Conservation (phyloP, 805 yeast genomes). For the Lachancea thermotolerans region DNA sequence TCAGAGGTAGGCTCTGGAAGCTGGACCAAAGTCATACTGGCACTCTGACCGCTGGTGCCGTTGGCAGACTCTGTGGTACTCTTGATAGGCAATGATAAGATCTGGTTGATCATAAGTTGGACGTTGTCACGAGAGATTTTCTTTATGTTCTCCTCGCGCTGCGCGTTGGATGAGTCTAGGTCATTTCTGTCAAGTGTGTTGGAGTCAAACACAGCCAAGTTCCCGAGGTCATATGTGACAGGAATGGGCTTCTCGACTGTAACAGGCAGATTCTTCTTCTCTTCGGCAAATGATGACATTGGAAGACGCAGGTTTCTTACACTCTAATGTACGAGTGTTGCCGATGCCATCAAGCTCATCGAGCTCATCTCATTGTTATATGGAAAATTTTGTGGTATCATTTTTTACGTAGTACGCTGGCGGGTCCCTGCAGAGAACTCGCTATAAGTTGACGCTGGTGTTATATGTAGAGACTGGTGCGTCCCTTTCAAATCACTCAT, state of each 20-base stretch:
- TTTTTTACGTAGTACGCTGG: no score
- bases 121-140: slow-evolving; percentile 82
- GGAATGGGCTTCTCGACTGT: slow-evolving; percentile 91
- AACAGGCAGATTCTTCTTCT: slow-evolving; percentile 45
- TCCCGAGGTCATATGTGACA: slow-evolving; percentile 81
- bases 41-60: slow-evolving; percentile 49
- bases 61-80: slow-evolving; percentile 71
- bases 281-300: slow-evolving; percentile 7
- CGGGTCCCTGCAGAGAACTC: no score
- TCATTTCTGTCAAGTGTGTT: slow-evolving; percentile 69
- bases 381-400: not conserved
- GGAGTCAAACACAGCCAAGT: slow-evolving; percentile 82
- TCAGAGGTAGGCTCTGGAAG: slow-evolving; percentile 78
- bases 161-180: slow-evolving; percentile 44
- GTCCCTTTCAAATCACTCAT: not conserved
- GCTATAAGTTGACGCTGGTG: no score
- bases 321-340: not conserved
- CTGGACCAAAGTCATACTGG: slow-evolving; percentile 74
- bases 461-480: no score
- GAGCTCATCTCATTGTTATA: not conserved
- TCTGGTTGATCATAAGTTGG: slow-evolving; percentile 84
- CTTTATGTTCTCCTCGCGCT: slow-evolving; percentile 58
- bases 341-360: not conserved
- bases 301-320: not conserved
- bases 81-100: slow-evolving; percentile 81